These are phyloP conservation scores for Leccinum boreale DNA, from an alignment of 768 basidiomycete species.

Conservation along the genomic window DNA sequence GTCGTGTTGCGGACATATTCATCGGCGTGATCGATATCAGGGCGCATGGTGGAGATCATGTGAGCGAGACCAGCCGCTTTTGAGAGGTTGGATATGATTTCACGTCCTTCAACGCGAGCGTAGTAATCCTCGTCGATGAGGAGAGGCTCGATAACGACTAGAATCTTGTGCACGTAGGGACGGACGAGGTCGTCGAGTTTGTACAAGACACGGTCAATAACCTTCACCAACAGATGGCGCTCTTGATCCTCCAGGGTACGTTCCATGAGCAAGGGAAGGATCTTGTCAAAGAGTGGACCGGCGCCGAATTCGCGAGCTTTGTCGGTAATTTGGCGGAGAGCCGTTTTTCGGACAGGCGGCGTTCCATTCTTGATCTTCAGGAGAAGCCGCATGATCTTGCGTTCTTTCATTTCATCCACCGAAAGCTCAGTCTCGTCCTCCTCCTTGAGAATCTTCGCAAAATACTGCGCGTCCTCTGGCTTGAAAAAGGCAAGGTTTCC, in stretches of 20 bases:
- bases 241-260: conserved; percentile 97
- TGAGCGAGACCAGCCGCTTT: conserved; percentile 99
- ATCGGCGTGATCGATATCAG: conserved; percentile 98
- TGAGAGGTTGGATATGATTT: conserved; percentile 98
- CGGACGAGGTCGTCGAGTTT: conserved; percentile 98
- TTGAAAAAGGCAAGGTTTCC: conserved; percentile 98
- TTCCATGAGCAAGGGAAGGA: conserved; percentile 96
- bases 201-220: conserved; percentile 97
- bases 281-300: conserved; percentile 97
- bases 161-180: conserved; percentile 98
- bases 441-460: conserved; percentile 92
- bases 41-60: conserved; percentile 99
- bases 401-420: conserved; percentile 98
- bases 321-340: conserved; percentile 97
- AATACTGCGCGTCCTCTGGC: conserved; percentile 96
- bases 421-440: conserved; percentile 92
- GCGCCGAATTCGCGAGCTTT: conserved; percentile 98
- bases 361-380: conserved; percentile 99
- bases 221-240: conserved; percentile 95
- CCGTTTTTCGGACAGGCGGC: conserved; percentile 96
- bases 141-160: conserved; percentile 98
- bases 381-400: conserved; percentile 97
- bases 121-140: conserved; percentile 98
- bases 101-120: conserved; percentile 95
- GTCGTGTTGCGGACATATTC: conserved; percentile 99